phyloP scores from a whole-genome alignment of 768 basidiomycete species.

The Naganishia vaughanmartiniae region DNA sequence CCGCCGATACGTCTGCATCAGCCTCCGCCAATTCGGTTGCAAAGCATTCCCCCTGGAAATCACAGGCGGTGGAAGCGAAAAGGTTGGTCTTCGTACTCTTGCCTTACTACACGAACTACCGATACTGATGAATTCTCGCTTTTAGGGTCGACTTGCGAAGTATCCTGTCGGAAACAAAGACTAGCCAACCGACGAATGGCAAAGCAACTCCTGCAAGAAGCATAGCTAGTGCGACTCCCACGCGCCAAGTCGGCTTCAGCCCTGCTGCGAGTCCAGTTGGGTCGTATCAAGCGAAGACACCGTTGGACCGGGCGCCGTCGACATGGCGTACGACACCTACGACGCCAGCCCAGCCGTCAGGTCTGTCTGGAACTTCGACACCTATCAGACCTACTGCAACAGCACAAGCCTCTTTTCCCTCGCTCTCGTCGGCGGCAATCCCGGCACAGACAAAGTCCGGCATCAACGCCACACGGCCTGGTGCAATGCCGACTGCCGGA shows the following conservation, averaged over 20 bases:
- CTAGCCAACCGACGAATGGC: not conserved
- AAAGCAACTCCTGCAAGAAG: slow-evolving; percentile 10
- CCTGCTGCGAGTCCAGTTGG: slow-evolving; percentile 14
- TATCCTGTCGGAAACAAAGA: slow-evolving; percentile 77
- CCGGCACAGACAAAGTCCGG: not conserved
- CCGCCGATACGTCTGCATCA: slow-evolving; percentile 36
- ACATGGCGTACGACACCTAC: slow-evolving; percentile 21
- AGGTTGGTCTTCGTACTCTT: slow-evolving; percentile 36
- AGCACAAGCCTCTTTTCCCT: not conserved
- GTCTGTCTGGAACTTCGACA: not conserved
- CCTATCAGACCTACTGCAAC: not conserved
- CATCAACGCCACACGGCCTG: not conserved
- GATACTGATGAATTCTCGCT: not conserved
- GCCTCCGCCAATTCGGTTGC: slow-evolving; percentile 38
- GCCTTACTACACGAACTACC: no score
- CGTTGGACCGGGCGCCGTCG: not conserved
- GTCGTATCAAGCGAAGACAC: slow-evolving; percentile 2
- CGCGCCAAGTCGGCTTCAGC: slow-evolving; percentile 11
- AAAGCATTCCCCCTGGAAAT: slow-evolving; percentile 48
- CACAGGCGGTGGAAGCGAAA: slow-evolving; percentile 39
- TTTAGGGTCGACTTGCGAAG: slow-evolving; percentile 74
- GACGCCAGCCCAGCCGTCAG: not conserved
- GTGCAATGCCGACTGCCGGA: not conserved
- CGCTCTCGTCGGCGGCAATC: not conserved
- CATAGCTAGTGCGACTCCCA: slow-evolving; percentile 8